Percentiles rank a stretch among this genome's conserved stretches.
Conservation (phyloP, 352 stramenopile genomes). For the Phytophthora tubulina region DNA sequence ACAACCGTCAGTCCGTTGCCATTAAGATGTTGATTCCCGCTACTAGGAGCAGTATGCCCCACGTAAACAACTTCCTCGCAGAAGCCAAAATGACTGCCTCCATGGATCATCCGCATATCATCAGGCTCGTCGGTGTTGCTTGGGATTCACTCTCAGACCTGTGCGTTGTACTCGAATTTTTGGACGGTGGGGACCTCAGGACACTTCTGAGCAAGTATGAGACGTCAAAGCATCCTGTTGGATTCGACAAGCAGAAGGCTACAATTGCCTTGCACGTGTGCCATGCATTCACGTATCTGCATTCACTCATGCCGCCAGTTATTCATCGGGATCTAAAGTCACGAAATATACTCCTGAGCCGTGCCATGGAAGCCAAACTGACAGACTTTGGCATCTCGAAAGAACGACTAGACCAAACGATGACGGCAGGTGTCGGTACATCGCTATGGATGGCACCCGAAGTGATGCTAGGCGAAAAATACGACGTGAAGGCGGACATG, state of each 20-base stretch:
- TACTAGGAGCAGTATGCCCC: conserved; percentile 34
- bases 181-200: conserved; percentile 54
- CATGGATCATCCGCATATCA: conserved; percentile 64
- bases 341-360: conserved; percentile 39
- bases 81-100: conserved; percentile 59
- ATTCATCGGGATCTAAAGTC: conserved; percentile 61
- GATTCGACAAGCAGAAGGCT: conserved; percentile 42
- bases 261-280: conserved; percentile 46
- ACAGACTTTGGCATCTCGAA: conserved; percentile 71
- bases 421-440: conserved; percentile 33
- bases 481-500: conserved; percentile 28
- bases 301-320: conserved; percentile 18
- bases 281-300: conserved; percentile 40
- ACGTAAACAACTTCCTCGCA: conserved; percentile 57
- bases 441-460: conserved; percentile 32
- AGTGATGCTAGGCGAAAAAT: conserved; percentile 29
- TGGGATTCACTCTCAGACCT: conserved; percentile 65
- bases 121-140: conserved; percentile 57
- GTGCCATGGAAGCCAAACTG: conserved; percentile 58
- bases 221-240: conserved; percentile 1
- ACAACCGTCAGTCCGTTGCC: conserved; percentile 45
- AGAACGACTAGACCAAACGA: conserved; percentile 48
- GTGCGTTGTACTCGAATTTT: conserved; percentile 56
- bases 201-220: conserved; percentile 38
- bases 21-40: conserved; percentile 54